phyloP scores from a whole-genome alignment of 345 rosid species.

The Reutealis trisperma region DNA sequence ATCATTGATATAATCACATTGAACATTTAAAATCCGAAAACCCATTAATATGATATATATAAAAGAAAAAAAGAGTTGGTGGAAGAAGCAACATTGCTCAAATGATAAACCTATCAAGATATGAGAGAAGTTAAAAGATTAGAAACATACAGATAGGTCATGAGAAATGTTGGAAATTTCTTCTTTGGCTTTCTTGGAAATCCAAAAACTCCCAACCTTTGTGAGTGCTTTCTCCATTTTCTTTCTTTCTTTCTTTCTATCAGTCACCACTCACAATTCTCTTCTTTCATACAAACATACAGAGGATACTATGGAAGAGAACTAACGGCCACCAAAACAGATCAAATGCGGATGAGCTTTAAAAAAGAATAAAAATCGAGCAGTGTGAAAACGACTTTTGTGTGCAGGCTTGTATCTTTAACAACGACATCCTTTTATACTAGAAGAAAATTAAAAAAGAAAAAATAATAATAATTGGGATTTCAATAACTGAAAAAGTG shows the following conservation, averaged over 20 bases:
- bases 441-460: no score
- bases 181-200: constrained; percentile 90
- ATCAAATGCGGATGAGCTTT: neutral
- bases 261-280: no score
- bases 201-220: constrained; percentile 79
- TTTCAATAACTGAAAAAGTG: neutral
- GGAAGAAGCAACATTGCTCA: neutral
- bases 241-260: neutral
- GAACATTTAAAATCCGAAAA: neutral
- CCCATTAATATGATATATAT: no score
- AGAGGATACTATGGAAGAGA: neutral
- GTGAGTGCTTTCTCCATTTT: constrained; percentile 91
- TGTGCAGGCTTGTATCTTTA: neutral
- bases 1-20: no score
- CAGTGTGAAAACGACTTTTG: constrained; percentile 1
- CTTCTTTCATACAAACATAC: no score
- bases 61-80: no score
- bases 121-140: neutral
- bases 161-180: constrained; percentile 78
- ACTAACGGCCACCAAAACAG: neutral
- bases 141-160: constrained; percentile 63
- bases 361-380: neutral
- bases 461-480: no score
- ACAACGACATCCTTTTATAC: neutral
- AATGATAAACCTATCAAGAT: neutral